Evolutionary conservation across 768 basidiomycete genomes (phyloP).

Genomic region (Calocera cornea): DNA sequence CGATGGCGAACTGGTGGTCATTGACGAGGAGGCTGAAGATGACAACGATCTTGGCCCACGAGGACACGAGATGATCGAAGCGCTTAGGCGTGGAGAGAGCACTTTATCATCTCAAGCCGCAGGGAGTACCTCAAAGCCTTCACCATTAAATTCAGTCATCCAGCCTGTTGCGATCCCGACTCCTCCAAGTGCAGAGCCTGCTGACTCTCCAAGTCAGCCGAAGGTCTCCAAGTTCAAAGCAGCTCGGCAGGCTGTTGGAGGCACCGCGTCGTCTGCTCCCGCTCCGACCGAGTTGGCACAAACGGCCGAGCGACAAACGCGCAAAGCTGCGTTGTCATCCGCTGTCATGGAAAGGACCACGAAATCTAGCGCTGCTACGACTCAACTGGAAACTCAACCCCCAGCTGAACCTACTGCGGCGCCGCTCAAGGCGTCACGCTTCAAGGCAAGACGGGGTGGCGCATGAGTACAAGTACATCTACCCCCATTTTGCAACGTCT

Average conservation of each 20-base stretch:
- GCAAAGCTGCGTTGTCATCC: background rate
- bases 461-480: background rate
- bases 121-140: background rate
- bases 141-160: no score
- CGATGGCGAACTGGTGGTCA: background rate
- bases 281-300: background rate
- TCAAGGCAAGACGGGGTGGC: background rate
- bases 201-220: background rate
- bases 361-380: background rate
- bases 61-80: conserved; percentile 1
- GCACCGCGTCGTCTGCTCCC: background rate
- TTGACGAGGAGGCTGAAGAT: background rate
- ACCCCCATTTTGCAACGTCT: background rate
- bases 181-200: background rate
- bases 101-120: background rate
- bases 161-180: background rate
- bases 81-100: background rate
- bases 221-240: background rate
- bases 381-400: background rate
- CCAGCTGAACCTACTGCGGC: background rate
- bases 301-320: background rate
- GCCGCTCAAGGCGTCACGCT: conserved; percentile 3
- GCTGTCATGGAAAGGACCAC: background rate
- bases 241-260: background rate
- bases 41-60: background rate